Evolutionary conservation across 495 filamentous ascomycete species (phyloP).

Genomic region (Rhizodiscina lignyota): DNA sequence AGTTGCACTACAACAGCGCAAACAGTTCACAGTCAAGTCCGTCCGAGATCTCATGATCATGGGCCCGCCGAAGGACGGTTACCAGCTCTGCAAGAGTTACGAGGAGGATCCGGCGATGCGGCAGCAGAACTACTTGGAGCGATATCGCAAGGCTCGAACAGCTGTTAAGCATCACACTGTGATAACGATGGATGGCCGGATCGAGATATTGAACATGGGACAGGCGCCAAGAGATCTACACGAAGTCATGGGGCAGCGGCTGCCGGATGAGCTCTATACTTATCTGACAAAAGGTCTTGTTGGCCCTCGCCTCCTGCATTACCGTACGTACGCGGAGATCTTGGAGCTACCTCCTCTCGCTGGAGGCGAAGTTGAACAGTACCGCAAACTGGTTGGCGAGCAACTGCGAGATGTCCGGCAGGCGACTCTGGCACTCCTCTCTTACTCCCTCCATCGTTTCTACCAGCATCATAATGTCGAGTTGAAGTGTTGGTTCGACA

Average conservation of each 20-base stretch:
- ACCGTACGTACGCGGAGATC: slow-evolving; percentile 61
- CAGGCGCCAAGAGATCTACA: slow-evolving; percentile 64
- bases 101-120: slow-evolving; percentile 52
- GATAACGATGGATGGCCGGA: slow-evolving; percentile 55
- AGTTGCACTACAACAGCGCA: slow-evolving; percentile 41
- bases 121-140: slow-evolving; percentile 62
- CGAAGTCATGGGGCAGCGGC: slow-evolving; percentile 72
- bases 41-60: slow-evolving; percentile 5
- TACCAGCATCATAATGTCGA: slow-evolving; percentile 61
- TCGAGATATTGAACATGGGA: slow-evolving; percentile 53
- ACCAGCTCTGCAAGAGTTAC: slow-evolving; percentile 48
- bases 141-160: slow-evolving; percentile 69
- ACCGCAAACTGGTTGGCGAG: slow-evolving; percentile 56
- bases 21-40: slow-evolving; percentile 26
- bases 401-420: slow-evolving; percentile 56
- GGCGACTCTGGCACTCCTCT: slow-evolving; percentile 56
- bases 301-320: slow-evolving; percentile 62
- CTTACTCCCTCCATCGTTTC: slow-evolving; percentile 62
- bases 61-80: slow-evolving; percentile 41
- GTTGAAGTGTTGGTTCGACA: slow-evolving; percentile 74
- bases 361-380: slow-evolving; percentile 62
- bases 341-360: slow-evolving; percentile 64
- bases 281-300: slow-evolving; percentile 77
- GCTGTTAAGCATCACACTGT: slow-evolving; percentile 74
- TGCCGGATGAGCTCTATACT: slow-evolving; percentile 83